phyloP scores from a whole-genome alignment of 495 filamentous ascomycete genomes.

The Daldinia vernicosa region DNA sequence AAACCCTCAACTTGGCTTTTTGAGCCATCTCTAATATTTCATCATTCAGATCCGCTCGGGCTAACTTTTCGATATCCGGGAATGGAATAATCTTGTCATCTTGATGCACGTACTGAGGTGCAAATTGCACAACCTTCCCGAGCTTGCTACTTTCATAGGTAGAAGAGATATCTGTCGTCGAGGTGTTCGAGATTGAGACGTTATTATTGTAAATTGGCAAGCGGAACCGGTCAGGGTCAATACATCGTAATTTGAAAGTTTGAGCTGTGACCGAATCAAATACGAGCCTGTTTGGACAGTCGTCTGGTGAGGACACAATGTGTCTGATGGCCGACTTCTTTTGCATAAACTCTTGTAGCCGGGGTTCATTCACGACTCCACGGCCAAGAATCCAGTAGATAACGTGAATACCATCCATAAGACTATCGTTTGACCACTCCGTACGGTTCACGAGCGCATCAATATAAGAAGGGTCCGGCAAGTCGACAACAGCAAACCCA shows the following conservation, averaged over 20 bases:
- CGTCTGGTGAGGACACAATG: slow-evolving; percentile 74
- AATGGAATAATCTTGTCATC: slow-evolving; percentile 56
- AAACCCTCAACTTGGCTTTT: slow-evolving; percentile 55
- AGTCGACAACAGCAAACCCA: slow-evolving; percentile 81
- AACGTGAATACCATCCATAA: slow-evolving; percentile 71
- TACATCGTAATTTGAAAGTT: slow-evolving; percentile 69
- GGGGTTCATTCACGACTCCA: slow-evolving; percentile 67
- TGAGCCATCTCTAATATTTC: slow-evolving; percentile 63
- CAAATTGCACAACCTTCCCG: slow-evolving; percentile 66
- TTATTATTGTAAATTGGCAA: slow-evolving; percentile 68
- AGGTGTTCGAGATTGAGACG: slow-evolving; percentile 31
- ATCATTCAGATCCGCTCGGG: slow-evolving; percentile 25
- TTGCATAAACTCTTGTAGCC: slow-evolving; percentile 73
- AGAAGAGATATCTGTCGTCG: slow-evolving; percentile 15
- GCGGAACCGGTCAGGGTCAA: slow-evolving; percentile 75
- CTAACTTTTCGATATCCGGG: slow-evolving; percentile 62
- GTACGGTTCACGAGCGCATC: slow-evolving; percentile 68
- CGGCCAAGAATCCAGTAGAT: slow-evolving; percentile 85
- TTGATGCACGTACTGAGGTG: slow-evolving; percentile 68
- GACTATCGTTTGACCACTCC: slow-evolving; percentile 74
- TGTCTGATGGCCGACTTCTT: slow-evolving; percentile 70
- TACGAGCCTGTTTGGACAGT: slow-evolving; percentile 75
- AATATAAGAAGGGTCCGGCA: slow-evolving; percentile 75
- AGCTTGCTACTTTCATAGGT: slow-evolving; percentile 40
- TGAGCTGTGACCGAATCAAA: slow-evolving; percentile 69